Base-by-base conservation (phyloP, 179 eudicot species). In the Dionaea muscipula region DNA sequence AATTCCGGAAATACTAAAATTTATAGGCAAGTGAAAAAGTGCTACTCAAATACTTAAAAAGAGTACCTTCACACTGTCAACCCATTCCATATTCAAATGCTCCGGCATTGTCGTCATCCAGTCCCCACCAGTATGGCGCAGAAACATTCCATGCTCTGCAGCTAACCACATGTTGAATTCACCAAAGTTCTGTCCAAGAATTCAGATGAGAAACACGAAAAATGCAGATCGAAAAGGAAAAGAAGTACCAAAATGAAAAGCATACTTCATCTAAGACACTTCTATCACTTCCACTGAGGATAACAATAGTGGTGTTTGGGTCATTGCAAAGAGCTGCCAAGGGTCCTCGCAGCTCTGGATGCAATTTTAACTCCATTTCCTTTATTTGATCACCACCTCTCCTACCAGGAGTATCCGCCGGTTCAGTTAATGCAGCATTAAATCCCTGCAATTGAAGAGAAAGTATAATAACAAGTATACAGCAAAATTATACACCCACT, bases 71-170 rank as follows among this genome's bases (percentile, higher is more conserved):
- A 90, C 77, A 62, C 97, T 90, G 39, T 80, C 85, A 41, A 81
- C 72, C 94, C 95, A 83, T 57, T 90, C 97, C 81, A 86, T 67
- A 53, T 81, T 78, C 51, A 84, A 61, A 71, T 81, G 77, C 68
- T 90, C 95, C 14, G 97, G 95, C 94, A 90, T 83, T 18, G 94
- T 86, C 7, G 94, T 86, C 86, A 83, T 86, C 97, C 97, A 90
- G 21, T 78, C 78, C 59, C 85, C 86, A 50, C 68, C 67, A 1
- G 95, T 80, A 51, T 59, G 72, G 36, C 95, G 85, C 63, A 90
- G 57, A 48, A 90, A 90, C 95, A 90, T 86, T 53, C 97, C 97
- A 57, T 90, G 86, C 70, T 90, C 97, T 15, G 97, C 97, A 26
- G 94, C 97, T 65, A 90, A 70, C 97, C 97, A 90, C 83, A 86